Evolutionary conservation across 345 rosid genomes (phyloP).

Genomic region (Moringa oleifera): DNA sequence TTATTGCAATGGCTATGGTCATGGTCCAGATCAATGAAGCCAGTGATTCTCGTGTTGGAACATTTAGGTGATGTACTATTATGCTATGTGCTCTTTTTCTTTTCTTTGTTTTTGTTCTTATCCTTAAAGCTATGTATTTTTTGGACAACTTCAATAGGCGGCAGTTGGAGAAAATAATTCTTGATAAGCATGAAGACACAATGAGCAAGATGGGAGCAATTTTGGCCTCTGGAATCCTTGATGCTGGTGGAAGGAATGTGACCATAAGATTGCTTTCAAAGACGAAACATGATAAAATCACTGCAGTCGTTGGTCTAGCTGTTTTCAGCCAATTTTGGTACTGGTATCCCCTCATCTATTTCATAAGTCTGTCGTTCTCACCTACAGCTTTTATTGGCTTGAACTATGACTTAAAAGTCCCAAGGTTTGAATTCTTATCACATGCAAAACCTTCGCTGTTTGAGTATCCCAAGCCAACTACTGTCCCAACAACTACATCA

Average conservation of each 20-base stretch:
- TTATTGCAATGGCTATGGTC: slow-evolving; percentile 99
- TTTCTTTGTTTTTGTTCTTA: neutral
- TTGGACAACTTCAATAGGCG: slow-evolving; percentile 41
- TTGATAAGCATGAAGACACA: slow-evolving; percentile 96
- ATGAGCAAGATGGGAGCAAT: slow-evolving; percentile 99
- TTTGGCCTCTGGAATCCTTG: slow-evolving; percentile 94
- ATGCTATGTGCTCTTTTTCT: neutral
- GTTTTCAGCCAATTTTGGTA: slow-evolving; percentile 99
- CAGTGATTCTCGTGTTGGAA: slow-evolving; percentile 93
- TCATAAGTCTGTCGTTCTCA: slow-evolving; percentile 86
- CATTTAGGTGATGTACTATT: slow-evolving; percentile 57
- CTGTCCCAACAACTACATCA: slow-evolving; percentile 71
- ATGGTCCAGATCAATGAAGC: slow-evolving; percentile 97
- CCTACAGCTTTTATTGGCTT: slow-evolving; percentile 96
- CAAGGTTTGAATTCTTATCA: slow-evolving; percentile 87
- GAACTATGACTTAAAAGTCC: slow-evolving; percentile 90
- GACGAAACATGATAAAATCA: slow-evolving; percentile 92
- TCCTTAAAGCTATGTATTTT: neutral
- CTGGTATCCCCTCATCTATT: slow-evolving; percentile 97
- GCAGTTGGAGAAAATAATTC: slow-evolving; percentile 87
- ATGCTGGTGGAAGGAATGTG: slow-evolving; percentile 99
- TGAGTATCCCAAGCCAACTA: slow-evolving; percentile 93
- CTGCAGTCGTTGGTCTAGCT: slow-evolving; percentile 95
- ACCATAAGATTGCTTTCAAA: slow-evolving; percentile 89
- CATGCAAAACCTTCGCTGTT: slow-evolving; percentile 92